Evolutionary conservation across 2,329 filamentous ascomycete genomes (phyloP).

Genomic region (Apiospora pterosperma): DNA sequence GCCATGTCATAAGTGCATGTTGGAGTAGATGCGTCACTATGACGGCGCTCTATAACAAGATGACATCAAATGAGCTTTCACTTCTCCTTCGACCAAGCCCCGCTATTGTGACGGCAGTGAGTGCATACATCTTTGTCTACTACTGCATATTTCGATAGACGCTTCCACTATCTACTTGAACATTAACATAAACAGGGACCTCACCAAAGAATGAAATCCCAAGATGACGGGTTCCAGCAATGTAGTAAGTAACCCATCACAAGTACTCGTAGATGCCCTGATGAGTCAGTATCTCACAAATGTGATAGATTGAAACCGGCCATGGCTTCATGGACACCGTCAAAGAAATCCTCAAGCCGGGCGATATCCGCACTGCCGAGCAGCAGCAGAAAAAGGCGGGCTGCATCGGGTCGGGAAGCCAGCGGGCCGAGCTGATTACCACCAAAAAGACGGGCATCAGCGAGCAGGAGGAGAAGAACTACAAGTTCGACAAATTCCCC

Average conservation of each 20-base stretch:
- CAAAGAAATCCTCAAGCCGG: constrained; percentile 36
- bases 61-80: too few species aligned
- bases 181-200: not conserved
- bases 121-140: too few species aligned
- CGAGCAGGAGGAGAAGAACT: not conserved
- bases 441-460: not conserved
- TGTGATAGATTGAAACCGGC: not conserved
- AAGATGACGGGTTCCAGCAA: not conserved
- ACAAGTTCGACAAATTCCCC: not conserved
- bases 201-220: not conserved
- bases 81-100: too few species aligned
- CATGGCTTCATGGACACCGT: not conserved
- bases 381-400: constrained; percentile 38
- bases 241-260: not conserved
- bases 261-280: not conserved
- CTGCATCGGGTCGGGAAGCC: not conserved
- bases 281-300: not conserved
- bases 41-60: too few species aligned
- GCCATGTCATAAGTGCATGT: too few species aligned
- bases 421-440: not conserved
- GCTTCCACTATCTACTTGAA: too few species aligned
- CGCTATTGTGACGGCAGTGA: too few species aligned
- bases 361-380: constrained; percentile 46
- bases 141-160: not conserved
- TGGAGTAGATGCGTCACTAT: too few species aligned